Percentiles rank a stretch among this genome's conserved stretches.
Conservation (phyloP, 129 eudicot species). For the carrot (Daucus carota) region DNA sequence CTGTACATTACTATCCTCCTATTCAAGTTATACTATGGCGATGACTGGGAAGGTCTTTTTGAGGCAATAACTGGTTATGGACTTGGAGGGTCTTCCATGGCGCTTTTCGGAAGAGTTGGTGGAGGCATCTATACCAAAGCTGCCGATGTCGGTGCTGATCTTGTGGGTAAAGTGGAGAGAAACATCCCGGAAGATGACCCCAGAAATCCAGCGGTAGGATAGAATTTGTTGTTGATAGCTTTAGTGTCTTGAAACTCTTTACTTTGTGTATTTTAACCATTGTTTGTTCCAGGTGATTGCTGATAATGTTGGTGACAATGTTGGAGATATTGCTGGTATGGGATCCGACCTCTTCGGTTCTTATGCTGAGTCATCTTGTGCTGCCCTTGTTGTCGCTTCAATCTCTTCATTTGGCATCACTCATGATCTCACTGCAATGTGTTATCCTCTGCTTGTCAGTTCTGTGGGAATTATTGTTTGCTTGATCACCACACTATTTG, state of each 20-base stretch:
- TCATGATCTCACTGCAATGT: constrained; percentile 39
- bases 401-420: constrained; percentile 40
- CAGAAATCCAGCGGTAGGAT: constrained; percentile 21
- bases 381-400: constrained; percentile 45
- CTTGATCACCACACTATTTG: constrained; percentile 30
- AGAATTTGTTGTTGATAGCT: neutral
- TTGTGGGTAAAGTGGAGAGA: constrained; percentile 27
- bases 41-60: constrained; percentile 43
- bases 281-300: constrained; percentile 19
- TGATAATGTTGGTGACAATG: constrained; percentile 39
- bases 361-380: constrained; percentile 33
- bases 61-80: constrained; percentile 43
- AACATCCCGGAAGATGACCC: constrained; percentile 23
- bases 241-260: neutral
- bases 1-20: constrained; percentile 33
- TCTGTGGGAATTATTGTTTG: constrained; percentile 37
- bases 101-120: constrained; percentile 38
- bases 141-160: constrained; percentile 44
- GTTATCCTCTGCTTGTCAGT: constrained; percentile 40
- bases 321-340: constrained; percentile 50
- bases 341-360: constrained; percentile 47
- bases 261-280: neutral
- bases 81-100: constrained; percentile 43
- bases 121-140: constrained; percentile 48
- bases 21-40: constrained; percentile 38